Base-by-base conservation (phyloP, 352 stramenopile species). In the Globisporangium okanoganense region DNA sequence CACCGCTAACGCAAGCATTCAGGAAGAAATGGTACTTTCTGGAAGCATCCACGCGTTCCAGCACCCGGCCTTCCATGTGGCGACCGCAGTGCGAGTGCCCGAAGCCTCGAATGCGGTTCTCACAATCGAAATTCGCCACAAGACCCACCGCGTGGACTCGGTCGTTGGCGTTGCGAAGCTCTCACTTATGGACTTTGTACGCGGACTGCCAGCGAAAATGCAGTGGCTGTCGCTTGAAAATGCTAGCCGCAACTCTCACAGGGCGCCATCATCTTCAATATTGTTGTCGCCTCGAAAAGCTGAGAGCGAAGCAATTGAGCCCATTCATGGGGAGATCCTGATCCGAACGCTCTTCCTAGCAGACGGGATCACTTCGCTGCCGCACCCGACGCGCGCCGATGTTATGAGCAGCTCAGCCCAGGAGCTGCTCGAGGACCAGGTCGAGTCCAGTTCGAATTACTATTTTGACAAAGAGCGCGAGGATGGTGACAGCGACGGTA, bases 341-440 rank as follows among this genome's bases (percentile, higher is more conserved):
- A 35, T 90, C 44, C 81, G 81, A 2, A 84, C 81, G 8, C 51
- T 87, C 12, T 90, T 90, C 41, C 66, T 88, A 1, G 72, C 81
- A 0, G 76, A 90, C 16, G 81, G 78, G 0, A 72, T 87, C 22
- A 71, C 70, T 6, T 58, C 65, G 9, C 56, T 85, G 10, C 75
- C 79, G 3, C 76, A 87, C 18, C 75, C 73, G 4, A 82, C 63
- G 2, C 52, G 69, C 14, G 31, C 56, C 9, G 64, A 70, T 24
- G 56, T 73, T 12, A 61, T 67, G 22, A 79, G 73, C 45, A 64
- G 64, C 24, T 81, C 73, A 4, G 77, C 79, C 0, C 61, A 78
- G 35, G 73, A 82, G 38, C 54, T 87, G 16, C 60, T 87, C 16
- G 64, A 77, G 6, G 45, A 56, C 22, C 31, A 53, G n/a, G 35